phyloP scores from a whole-genome alignment of 2,329 filamentous ascomycete species.

The Cladosporium sp. region DNA sequence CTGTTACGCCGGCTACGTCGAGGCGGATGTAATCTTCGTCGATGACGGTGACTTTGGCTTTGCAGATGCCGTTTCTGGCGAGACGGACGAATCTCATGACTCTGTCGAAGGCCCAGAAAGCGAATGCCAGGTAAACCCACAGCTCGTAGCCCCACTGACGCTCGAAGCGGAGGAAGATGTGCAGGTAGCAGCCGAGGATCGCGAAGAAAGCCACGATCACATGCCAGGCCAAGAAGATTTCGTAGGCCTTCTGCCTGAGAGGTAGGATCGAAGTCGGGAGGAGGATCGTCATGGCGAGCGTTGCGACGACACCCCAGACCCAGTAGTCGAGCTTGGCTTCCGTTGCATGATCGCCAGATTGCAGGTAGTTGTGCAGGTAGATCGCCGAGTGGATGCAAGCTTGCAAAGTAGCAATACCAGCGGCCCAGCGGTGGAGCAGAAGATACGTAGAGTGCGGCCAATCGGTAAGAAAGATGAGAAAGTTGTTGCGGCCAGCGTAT shows the following conservation, averaged over 20 bases:
- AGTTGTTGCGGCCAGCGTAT: slow-evolving; percentile 43
- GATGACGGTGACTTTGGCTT: slow-evolving; percentile 33
- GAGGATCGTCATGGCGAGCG: slow-evolving; percentile 28
- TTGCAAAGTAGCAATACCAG: slow-evolving; percentile 40
- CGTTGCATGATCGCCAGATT: slow-evolving; percentile 14
- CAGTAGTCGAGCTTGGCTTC: slow-evolving; percentile 34
- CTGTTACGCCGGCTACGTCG: slow-evolving; percentile 37
- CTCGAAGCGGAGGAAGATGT: slow-evolving; percentile 34
- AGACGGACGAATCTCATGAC: slow-evolving; percentile 36
- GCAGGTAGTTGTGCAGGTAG: slow-evolving; percentile 28
- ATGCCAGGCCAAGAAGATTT: slow-evolving; percentile 42
- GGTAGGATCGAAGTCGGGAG: slow-evolving; percentile 31
- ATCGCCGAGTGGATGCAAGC: slow-evolving; percentile 43
- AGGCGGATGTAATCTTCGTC: slow-evolving; percentile 34
- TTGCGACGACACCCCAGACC: slow-evolving; percentile 41
- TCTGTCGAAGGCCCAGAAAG: slow-evolving; percentile 44
- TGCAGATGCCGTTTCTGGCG: slow-evolving; percentile 32
- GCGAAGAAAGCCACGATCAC: slow-evolving; percentile 37
- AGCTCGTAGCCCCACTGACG: slow-evolving; percentile 42
- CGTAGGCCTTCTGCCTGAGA: slow-evolving; percentile 36
- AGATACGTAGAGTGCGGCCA: slow-evolving; percentile 47
- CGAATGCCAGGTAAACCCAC: slow-evolving; percentile 41
- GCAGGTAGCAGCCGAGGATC: slow-evolving; percentile 40
- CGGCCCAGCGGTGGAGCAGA: slow-evolving; percentile 46
- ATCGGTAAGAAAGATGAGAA: slow-evolving; percentile 44